phyloP scores from a whole-genome alignment of 352 stramenopile species.

The Globisporangium rhizosaccharum region DNA sequence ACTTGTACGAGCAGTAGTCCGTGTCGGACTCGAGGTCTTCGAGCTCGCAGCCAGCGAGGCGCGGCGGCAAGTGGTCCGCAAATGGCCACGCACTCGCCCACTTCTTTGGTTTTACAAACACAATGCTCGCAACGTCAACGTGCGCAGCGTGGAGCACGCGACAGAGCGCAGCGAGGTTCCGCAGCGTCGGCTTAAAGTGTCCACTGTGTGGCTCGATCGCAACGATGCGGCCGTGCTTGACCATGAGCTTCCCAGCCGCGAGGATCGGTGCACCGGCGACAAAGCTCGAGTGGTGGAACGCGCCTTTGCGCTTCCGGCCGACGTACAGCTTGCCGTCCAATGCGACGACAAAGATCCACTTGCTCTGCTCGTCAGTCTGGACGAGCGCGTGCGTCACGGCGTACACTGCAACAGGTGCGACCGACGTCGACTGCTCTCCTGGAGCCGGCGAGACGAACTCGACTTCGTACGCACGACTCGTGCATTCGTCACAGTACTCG shows the following conservation, averaged over 20 bases:
- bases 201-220: slow-evolving; percentile 70
- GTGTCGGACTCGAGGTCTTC: slow-evolving; percentile 45
- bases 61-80: slow-evolving; percentile 15
- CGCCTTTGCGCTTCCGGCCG: slow-evolving; percentile 63
- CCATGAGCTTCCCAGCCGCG: slow-evolving; percentile 63
- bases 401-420: slow-evolving; percentile 13
- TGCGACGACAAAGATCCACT: slow-evolving; percentile 77
- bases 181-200: slow-evolving; percentile 63
- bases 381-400: slow-evolving; percentile 25
- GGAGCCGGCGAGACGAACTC: slow-evolving; percentile 16
- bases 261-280: slow-evolving; percentile 53
- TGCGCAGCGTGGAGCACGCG: slow-evolving; percentile 26
- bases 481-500: slow-evolving; percentile 38
- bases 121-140: slow-evolving; percentile 36
- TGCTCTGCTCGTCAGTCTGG: slow-evolving; percentile 55
- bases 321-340: slow-evolving; percentile 38
- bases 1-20: slow-evolving; percentile 35
- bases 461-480: slow-evolving; percentile 42
- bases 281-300: slow-evolving; percentile 80
- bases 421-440: not conserved
- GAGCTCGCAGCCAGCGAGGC: slow-evolving; percentile 22
- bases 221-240: slow-evolving; percentile 44
- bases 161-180: slow-evolving; percentile 42
- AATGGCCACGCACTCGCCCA: slow-evolving; percentile 65
- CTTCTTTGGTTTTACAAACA: slow-evolving; percentile 66